phyloP scores from a whole-genome alignment of 2,329 filamentous ascomycete species.

The Nothomitra cinnamomea region DNA sequence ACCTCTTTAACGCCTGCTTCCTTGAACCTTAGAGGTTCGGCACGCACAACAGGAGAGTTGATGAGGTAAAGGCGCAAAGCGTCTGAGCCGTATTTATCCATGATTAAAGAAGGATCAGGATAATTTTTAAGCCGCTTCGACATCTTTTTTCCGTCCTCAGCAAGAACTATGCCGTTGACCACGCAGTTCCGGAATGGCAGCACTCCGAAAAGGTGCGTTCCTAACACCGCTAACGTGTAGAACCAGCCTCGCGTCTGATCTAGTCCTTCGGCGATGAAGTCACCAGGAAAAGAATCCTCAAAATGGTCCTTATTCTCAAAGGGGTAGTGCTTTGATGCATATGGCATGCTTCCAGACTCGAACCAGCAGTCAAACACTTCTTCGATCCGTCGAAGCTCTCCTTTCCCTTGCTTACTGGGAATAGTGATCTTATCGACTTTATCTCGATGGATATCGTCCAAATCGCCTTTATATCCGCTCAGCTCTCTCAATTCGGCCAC shows the following conservation, averaged over 20 bases:
- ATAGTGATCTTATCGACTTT: constrained; percentile 92
- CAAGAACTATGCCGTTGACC: constrained; percentile 88
- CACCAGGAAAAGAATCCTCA: constrained; percentile 66
- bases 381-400: constrained; percentile 59
- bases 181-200: constrained; percentile 90
- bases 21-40: constrained; percentile 80
- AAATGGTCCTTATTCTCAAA: constrained; percentile 79
- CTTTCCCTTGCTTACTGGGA: constrained; percentile 75
- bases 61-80: constrained; percentile 89
- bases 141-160: constrained; percentile 97
- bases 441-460: constrained; percentile 79
- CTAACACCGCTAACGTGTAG: constrained; percentile 78
- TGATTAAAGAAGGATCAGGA: constrained; percentile 68
- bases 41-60: constrained; percentile 87
- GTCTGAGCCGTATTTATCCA: constrained; percentile 80
- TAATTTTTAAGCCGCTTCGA: constrained; percentile 95
- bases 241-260: constrained; percentile 97
- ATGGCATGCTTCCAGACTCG: constrained; percentile 91
- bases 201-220: constrained; percentile 69
- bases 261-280: constrained; percentile 86
- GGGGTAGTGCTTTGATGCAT: constrained; percentile 77
- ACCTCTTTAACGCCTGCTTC: constrained; percentile 89
- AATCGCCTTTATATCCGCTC: constrained; percentile 68
- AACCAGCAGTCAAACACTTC: constrained; percentile 98
- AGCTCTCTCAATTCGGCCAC: constrained; percentile 68